Evolutionary conservation across 176 grass and related monocot species (phyloP), one percentile per base, ranked within the genome.

Genomic region (Oryza meridionalis): DNA sequence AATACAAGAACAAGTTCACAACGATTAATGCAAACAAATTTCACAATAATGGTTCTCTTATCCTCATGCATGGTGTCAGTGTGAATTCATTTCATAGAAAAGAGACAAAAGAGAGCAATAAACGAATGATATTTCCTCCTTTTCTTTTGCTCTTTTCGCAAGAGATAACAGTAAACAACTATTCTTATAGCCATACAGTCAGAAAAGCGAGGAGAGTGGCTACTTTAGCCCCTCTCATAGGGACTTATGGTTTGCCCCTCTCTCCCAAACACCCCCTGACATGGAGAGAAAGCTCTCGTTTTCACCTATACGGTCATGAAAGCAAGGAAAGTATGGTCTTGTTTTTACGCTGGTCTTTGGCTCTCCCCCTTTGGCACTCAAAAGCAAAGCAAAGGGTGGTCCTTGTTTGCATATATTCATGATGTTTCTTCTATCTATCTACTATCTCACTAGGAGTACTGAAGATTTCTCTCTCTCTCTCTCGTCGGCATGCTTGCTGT

Each of bases 261-360:
- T n/a, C n/a, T n/a, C n/a, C n/a, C n/a, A n/a, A n/a, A n/a, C n/a
- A n/a, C n/a, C n/a, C n/a, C n/a, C n/a, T 63, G 84, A 84, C 80
- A 86, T 59, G 77, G 77, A 78, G 75, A 84, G 91, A 93, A 96
- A 93, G 91, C 88, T 86, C 55, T 78, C 78, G 86, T 92, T 95
- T 88, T 95, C 85, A 82, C 44, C 81, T 84, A 90, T 96, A 79
- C 77, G 84, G 86, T 86, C 77, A 88, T 86, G 90, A 88, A 92
- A 90, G 87, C 77, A 89, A 89, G 70, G 89, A 96, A 96, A 96
- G 89, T 84, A 76, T 91, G 84, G 85, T 88, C 89, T 91, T 97
- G 94, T 97, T 88, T 90, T 87, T 88, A 94, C 90, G 77, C 73
- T 92, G 87, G 91, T 90, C 87, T 85, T 93, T 89, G 89, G 66